These are phyloP conservation scores for Rhodomyrtus tomentosa DNA, from an alignment of 345 rosid genomes.

Conservation along the genomic window DNA sequence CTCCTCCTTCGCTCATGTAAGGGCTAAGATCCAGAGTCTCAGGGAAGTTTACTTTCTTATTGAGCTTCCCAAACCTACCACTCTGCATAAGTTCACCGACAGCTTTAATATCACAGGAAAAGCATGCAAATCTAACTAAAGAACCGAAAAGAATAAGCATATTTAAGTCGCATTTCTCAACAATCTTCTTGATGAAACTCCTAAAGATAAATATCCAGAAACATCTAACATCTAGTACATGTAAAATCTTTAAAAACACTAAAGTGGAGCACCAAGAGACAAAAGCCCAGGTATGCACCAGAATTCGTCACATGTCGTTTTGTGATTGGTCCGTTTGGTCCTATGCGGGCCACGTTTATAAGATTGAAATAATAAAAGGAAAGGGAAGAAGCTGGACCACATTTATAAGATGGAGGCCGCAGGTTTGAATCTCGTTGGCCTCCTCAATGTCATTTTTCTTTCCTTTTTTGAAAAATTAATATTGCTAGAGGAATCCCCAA, in stretches of 20 bases:
- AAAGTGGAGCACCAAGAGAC: not conserved
- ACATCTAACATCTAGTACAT: not conserved
- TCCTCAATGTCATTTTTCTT: not conserved
- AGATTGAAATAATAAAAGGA: not conserved
- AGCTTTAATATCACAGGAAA: not conserved
- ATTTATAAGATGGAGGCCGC: not conserved
- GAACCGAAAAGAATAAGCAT: not conserved
- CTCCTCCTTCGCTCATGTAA: slow-evolving; percentile 75
- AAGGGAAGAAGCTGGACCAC: not conserved
- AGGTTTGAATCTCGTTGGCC: not conserved
- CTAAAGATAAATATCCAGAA: not conserved
- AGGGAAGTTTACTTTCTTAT: slow-evolving; percentile 81
- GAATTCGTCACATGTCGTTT: not conserved
- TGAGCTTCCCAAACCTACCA: slow-evolving; percentile 95
- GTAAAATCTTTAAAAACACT: not conserved
- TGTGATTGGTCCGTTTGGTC: not conserved
- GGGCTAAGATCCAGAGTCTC: slow-evolving; percentile 75
- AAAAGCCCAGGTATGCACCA: not conserved
- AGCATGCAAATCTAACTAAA: not conserved
- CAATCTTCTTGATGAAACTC: not conserved
- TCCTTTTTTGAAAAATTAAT: not conserved
- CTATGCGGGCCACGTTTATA: not conserved
- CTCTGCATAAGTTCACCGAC: slow-evolving; percentile 42
- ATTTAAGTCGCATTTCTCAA: not conserved
- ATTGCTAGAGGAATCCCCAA: not conserved